A percentile compares a stretch with the other conserved stretches of the same genome.
phyloP scores from a whole-genome alignment of 768 basidiomycete genomes.

The Rhodosporidiobolus odoratus region DNA sequence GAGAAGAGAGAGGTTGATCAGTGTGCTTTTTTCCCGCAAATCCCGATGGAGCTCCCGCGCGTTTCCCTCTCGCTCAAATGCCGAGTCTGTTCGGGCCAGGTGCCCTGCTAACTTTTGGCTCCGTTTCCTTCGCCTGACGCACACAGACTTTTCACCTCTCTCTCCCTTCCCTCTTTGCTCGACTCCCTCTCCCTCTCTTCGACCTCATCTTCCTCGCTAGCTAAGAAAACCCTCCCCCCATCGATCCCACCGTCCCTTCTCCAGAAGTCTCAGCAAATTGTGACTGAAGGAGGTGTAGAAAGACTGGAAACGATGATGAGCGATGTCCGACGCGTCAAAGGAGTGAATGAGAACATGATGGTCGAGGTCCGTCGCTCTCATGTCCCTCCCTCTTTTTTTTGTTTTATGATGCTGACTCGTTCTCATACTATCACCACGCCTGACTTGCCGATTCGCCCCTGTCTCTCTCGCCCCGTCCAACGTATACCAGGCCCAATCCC shows the following conservation, averaged over 20 bases:
- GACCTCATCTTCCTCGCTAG: constrained; percentile 67
- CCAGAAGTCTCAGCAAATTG: constrained; percentile 76
- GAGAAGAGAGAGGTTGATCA: constrained; percentile 61
- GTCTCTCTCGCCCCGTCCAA: constrained; percentile 56
- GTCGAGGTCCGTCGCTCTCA: constrained; percentile 59
- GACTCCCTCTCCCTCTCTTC: constrained; percentile 54
- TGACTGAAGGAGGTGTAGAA: constrained; percentile 66
- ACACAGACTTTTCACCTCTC: no score
- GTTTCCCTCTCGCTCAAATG: neutral
- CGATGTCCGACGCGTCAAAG: constrained; percentile 64
- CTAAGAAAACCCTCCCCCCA: constrained; percentile 68
- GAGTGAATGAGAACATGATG: constrained; percentile 59
- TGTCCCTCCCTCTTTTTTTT: constrained; percentile 5
- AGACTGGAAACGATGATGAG: constrained; percentile 67
- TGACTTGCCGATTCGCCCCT: neutral
- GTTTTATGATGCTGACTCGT: neutral
- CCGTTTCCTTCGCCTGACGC: no score
- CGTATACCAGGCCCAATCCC: no score
- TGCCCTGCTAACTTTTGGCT: no score
- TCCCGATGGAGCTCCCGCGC: no score
- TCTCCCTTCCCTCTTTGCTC: neutral
- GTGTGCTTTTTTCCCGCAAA: constrained; percentile 54
- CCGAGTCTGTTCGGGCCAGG: no score
- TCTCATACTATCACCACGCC: neutral
- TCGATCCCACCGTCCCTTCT: constrained; percentile 84